Evolutionary conservation across 257 asterid species (phyloP), one percentile per base, ranked within the genome.

Genomic region (Nicotiana tomentosiformis): DNA sequence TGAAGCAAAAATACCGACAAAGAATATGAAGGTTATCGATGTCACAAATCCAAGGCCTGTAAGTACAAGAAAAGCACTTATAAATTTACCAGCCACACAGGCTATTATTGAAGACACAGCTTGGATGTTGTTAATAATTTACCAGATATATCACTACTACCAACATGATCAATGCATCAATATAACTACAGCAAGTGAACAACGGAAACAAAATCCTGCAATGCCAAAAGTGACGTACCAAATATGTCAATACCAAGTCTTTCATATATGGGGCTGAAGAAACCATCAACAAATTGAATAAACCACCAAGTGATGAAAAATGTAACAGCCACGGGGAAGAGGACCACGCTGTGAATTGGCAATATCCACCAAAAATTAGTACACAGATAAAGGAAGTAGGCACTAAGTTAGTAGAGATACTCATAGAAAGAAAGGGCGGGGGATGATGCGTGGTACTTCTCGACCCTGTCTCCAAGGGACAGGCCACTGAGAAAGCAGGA

Each of bases 291-390:
- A 89, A 94, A 93, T 91, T 96, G 97, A 90, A 96, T 85, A 85
- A 96, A 94, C 99, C 99, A 96, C 98, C 98, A 94, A 7, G 99
- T 93, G 86, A 94, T 81, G 60, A 92, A 93, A 91, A 96, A 94
- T 85, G 99, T 94, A 83, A 96, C 96, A 85, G 99, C 98, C 82
- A 96, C 98, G 12, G 98, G 99, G 87, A 96, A 94, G 84, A 96
- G 94, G 84, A 94, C 99, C 18, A 93, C 94, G 81, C 98, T 96
- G 96, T 90, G 89, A 87, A 62, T 61, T 30, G 55, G 81, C 81
- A 69, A 60, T 30, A 85, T 76, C 82, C 81, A 72, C 32, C 23
- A 43, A 81, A 66, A 62, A 58, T 80, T 18, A 35, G 69, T 66
- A 32, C 61, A 81, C 35, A 61, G 18, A 77, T 30, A 53, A 77